Evolutionary conservation across 371 early-diverging fungal species (phyloP).

Genomic region (Mucor lusitanicus): DNA sequence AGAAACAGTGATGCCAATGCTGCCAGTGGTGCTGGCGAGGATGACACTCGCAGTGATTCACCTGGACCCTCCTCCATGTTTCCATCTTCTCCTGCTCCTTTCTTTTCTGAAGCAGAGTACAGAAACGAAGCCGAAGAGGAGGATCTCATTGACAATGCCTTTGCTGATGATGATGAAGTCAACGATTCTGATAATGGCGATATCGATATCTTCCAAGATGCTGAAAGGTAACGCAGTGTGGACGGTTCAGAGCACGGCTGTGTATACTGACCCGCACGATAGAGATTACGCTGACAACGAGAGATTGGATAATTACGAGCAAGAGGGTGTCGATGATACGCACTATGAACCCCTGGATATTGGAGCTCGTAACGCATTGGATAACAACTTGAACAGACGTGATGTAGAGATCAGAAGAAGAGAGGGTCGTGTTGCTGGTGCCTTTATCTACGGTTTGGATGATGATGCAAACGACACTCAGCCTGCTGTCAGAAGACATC

Average conservation of each 20-base stretch:
- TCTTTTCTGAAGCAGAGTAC: conserved; percentile 48
- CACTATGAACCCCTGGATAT: conserved; percentile 74
- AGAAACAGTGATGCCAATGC: conserved; percentile 38
- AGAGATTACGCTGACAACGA: conserved; percentile 81
- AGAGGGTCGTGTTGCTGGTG: conserved; percentile 79
- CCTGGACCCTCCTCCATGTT: conserved; percentile 43
- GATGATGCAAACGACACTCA: conserved; percentile 58
- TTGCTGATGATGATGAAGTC: conserved; percentile 45
- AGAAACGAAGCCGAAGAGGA: conserved; percentile 41
- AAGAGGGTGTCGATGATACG: conserved; percentile 73
- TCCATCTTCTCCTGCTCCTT: conserved; percentile 48
- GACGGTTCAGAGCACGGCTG: too few species aligned
- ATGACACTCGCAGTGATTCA: conserved; percentile 24
- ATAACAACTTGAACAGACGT: conserved; percentile 78
- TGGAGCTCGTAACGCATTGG: conserved; percentile 73
- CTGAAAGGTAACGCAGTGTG: conserved; percentile 57
- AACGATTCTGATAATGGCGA: conserved; percentile 68
- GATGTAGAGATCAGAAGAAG: conserved; percentile 79
- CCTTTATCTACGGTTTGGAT: conserved; percentile 78
- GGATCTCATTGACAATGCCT: conserved; percentile 29
- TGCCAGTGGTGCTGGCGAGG: conserved; percentile 10
- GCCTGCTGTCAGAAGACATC: conserved; percentile 62
- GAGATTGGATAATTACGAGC: conserved; percentile 82
- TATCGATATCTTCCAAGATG: conserved; percentile 83
- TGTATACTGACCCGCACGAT: background rate